Evolutionary conservation across 208 protist species (phyloP).

Genomic region (Polymyxa betae): DNA sequence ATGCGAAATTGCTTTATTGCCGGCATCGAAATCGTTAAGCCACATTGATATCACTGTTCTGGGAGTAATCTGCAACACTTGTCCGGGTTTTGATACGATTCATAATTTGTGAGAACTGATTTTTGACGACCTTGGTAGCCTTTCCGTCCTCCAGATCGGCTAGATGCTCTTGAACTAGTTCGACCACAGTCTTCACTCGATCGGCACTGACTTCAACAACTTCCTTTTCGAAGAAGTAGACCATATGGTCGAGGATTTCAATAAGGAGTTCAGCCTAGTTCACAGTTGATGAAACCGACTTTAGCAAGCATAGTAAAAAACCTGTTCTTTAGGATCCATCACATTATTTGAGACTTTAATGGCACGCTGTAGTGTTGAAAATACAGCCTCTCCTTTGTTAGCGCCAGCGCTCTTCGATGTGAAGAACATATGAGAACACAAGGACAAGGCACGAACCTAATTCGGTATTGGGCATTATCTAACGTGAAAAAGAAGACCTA

Average conservation of each 20-base stretch:
- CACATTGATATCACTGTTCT: neutral
- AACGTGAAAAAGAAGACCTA: neutral
- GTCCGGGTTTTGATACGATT: neutral
- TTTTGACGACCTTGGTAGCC: constrained; percentile 28
- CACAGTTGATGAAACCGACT: neutral
- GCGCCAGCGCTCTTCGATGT: constrained; percentile 65
- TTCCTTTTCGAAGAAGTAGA: constrained; percentile 87
- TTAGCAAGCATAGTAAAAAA: neutral
- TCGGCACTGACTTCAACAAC: constrained; percentile 71
- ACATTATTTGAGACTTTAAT: constrained; percentile 85
- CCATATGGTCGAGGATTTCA: constrained; percentile 88
- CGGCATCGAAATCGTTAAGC: neutral
- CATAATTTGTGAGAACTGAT: constrained; percentile 19
- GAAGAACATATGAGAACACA: constrained; percentile 85
- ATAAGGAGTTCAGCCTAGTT: constrained; percentile 84
- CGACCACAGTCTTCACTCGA: constrained; percentile 70
- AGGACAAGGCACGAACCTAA: constrained; percentile 81
- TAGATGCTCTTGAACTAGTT: constrained; percentile 69
- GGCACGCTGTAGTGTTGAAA: constrained; percentile 88
- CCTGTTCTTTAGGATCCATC: constrained; percentile 25
- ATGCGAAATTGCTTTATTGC: neutral
- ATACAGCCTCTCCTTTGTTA: constrained; percentile 76
- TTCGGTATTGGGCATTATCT: neutral
- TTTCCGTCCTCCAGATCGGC: constrained; percentile 8
- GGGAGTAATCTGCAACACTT: neutral